Evolutionary conservation across 306 rosid genomes (phyloP).

Genomic region (Dicorynia guianensis): DNA sequence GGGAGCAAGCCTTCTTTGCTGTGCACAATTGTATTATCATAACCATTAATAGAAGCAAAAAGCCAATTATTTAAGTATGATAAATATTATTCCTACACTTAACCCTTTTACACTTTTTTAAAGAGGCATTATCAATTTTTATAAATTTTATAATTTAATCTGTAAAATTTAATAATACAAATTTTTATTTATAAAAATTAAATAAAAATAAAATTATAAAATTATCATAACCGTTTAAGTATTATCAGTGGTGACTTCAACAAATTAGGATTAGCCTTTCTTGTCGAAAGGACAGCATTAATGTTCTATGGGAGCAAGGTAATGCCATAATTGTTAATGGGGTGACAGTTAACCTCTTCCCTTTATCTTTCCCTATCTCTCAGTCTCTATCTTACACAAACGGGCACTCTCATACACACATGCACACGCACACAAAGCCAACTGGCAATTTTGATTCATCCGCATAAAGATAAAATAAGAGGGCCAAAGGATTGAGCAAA

Average conservation of each 20-base stretch:
- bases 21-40: background rate
- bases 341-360: background rate
- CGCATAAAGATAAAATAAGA: conserved; percentile 68
- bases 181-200: too few species aligned
- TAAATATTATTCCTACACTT: too few species aligned
- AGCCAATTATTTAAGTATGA: conserved; percentile 41
- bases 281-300: conserved; percentile 45
- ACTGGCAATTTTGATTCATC: conserved; percentile 86
- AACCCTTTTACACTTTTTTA: too few species aligned
- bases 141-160: too few species aligned
- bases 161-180: too few species aligned
- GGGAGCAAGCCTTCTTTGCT: conserved; percentile 27
- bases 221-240: conserved; percentile 20
- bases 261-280: conserved; percentile 40
- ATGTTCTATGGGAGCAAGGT: conserved; percentile 39
- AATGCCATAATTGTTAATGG: conserved; percentile 28
- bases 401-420: conserved; percentile 47
- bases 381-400: conserved; percentile 40
- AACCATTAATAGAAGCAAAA: conserved; percentile 37
- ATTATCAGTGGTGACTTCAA: conserved; percentile 41
- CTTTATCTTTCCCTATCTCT: conserved; percentile 36
- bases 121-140: too few species aligned
- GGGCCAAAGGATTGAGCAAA: conserved; percentile 68
- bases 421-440: conserved; percentile 69
- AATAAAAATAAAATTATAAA: too few species aligned